These are phyloP conservation scores for Xylariaceae sp. DNA, from an alignment of 2,329 filamentous ascomycete species.

Conservation along the genomic window DNA sequence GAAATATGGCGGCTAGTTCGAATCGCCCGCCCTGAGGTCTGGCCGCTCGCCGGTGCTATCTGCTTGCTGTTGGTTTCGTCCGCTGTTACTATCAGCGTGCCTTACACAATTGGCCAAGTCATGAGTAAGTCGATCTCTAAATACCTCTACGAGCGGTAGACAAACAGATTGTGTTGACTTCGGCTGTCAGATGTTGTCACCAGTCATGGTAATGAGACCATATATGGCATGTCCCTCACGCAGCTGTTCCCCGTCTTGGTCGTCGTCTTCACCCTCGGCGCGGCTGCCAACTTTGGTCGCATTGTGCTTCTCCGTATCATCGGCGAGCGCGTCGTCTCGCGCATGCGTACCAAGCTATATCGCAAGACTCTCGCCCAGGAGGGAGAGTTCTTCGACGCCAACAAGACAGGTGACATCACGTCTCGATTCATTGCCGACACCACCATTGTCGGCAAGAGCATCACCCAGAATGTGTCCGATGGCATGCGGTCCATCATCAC, in stretches of 20 bases:
- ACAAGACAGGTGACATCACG: conserved; percentile 92
- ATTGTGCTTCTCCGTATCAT: conserved; percentile 92
- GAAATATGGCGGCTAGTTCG: conserved; percentile 86
- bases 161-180: background rate
- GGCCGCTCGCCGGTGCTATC: conserved; percentile 74
- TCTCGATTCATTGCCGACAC: conserved; percentile 94
- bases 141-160: background rate
- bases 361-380: conserved; percentile 93
- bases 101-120: conserved; percentile 94
- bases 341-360: conserved; percentile 85
- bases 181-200: conserved; percentile 68
- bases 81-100: conserved; percentile 90
- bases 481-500: conserved; percentile 89
- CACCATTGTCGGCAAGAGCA: conserved; percentile 96
- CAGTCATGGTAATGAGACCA: conserved; percentile 60
- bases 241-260: conserved; percentile 86
- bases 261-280: conserved; percentile 73
- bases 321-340: conserved; percentile 88
- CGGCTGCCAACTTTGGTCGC: conserved; percentile 86
- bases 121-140: conserved; percentile 51
- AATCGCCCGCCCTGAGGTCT: conserved; percentile 82
- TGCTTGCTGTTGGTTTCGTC: conserved; percentile 84
- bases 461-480: conserved; percentile 96
- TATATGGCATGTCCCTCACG: conserved; percentile 80
- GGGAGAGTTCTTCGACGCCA: conserved; percentile 98